These are phyloP conservation scores for Calocybe gambosa DNA, from an alignment of 1,284 basidiomycete genomes.

Conservation along the genomic window DNA sequence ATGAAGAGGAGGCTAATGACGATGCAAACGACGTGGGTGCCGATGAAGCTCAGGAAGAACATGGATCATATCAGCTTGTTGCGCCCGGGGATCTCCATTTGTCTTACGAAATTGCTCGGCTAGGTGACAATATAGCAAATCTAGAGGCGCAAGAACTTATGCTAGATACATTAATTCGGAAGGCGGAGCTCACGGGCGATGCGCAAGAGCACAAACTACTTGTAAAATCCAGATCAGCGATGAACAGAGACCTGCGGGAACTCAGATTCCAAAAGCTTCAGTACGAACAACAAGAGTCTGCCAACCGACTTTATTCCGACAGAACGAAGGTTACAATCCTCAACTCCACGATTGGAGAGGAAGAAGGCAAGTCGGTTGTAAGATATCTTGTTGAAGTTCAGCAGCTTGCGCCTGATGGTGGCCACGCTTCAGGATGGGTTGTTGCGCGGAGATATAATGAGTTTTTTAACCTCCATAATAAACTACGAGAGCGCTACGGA, in stretches of 20 bases:
- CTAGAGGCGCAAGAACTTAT: constrained; percentile 77
- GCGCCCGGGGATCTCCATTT: constrained; percentile 84
- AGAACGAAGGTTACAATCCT: constrained; percentile 77
- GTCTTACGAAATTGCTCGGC: constrained; percentile 72
- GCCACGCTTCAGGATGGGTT: constrained; percentile 81
- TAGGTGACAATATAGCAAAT: constrained; percentile 70
- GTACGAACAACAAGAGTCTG: constrained; percentile 85
- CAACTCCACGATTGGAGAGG: constrained; percentile 70
- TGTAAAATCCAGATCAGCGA: constrained; percentile 72
- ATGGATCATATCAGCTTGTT: constrained; percentile 61
- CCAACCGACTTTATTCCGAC: constrained; percentile 76
- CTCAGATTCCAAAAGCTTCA: constrained; percentile 85
- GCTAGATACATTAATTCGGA: constrained; percentile 82
- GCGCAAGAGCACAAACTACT: constrained; percentile 80
- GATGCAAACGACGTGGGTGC: constrained; percentile 39
- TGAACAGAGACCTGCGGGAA: constrained; percentile 79
- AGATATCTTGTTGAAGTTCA: constrained; percentile 91
- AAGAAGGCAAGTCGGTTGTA: constrained; percentile 84
- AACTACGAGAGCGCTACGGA: constrained; percentile 69
- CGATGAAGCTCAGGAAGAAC: constrained; percentile 38
- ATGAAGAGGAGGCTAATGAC: constrained; percentile 34
- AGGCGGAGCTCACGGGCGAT: constrained; percentile 92
- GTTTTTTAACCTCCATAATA: constrained; percentile 85
- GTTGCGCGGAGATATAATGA: constrained; percentile 92
- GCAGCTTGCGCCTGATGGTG: constrained; percentile 74